Evolutionary conservation across 495 filamentous ascomycete genomes (phyloP), one percentile per base, ranked within the genome.

Genomic region (Penicillium riverlandense): DNA sequence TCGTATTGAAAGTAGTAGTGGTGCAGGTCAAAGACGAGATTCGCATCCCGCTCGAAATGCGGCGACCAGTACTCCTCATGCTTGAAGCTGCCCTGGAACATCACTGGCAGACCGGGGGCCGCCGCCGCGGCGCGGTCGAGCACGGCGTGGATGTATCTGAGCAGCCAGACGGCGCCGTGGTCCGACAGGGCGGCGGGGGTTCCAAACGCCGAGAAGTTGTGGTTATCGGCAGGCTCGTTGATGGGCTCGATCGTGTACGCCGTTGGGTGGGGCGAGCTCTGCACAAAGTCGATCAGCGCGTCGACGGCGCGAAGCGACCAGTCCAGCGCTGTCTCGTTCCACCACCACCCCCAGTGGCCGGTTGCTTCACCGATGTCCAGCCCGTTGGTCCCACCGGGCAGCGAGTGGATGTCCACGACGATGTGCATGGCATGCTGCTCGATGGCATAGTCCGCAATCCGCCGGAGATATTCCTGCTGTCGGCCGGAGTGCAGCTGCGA

Each of bases 1-100:
- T 36, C 16, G 22, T 53, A 49, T 40, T 61, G 52, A 35, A 55
- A 58, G 31, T 58, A 63, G 38, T 61, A 66, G 40, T 57, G 52
- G 38, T 66, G 59, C 35, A 55, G 32, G 27, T 66, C 59, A 38
- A 63, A 63, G 11, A 63, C 60, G 11, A 63, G 39, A 37, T 66
- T 63, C 22, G 39, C 40, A 8, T 41, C 40, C 1, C 41, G 31
- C 4, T 48, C 36, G 11, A 59, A 58, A 30, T 52, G 46, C 3
- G 38, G 38, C 7, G 43, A 50, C 60, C 63, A 62, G 45, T 57
- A 59, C 8, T 30, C 16, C 34, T 49, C 51, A 13, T 44, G 34
- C 43, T 59, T 58, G 42, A 61, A 65, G 37, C 54, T 61, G 1
- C 50, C 59, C 53, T 57, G 57, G 44, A 56, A 53, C 52, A 61